A percentile compares a stretch with the other conserved stretches of the same genome.
Conservation (phyloP, 768 basidiomycete genomes). For the Trametes gibbosa region DNA sequence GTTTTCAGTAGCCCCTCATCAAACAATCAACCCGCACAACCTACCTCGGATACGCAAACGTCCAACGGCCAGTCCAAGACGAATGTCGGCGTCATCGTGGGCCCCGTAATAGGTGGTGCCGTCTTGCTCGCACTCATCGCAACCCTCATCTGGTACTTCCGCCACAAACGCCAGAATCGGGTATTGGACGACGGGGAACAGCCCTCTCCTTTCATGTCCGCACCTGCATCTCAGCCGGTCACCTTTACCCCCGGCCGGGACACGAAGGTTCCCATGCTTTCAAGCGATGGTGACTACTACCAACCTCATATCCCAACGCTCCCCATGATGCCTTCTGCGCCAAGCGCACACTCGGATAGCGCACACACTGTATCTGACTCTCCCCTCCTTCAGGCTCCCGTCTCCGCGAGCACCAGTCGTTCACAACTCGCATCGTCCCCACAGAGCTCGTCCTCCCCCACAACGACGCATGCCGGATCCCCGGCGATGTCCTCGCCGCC, state of each 20-base stretch:
- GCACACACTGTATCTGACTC: background rate
- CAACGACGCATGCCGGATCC: background rate
- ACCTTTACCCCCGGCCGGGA: background rate
- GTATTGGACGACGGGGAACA: background rate
- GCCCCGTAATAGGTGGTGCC: constrained; percentile 16
- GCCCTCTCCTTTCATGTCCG: background rate
- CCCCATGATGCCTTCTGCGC: background rate
- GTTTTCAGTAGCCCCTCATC: background rate
- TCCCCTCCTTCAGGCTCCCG: background rate
- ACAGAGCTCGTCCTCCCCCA: background rate
- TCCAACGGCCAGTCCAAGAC: background rate
- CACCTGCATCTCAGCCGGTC: background rate
- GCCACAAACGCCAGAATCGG: background rate
- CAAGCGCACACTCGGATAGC: background rate
- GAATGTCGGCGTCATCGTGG: constrained; percentile 22
- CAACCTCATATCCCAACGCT: background rate
- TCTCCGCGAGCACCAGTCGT: background rate
- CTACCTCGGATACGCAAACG: background rate
- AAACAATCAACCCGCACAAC: background rate
- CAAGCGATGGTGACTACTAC: no score
- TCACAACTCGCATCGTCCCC: background rate
- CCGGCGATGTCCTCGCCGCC: background rate
- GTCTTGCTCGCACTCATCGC: constrained; percentile 6
- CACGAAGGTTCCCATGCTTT: background rate
- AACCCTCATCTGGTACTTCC: background rate